These are phyloP conservation scores for Dujonia santamariae DNA, from an alignment of 1,139 yeast genomes.

Conservation along the genomic window DNA sequence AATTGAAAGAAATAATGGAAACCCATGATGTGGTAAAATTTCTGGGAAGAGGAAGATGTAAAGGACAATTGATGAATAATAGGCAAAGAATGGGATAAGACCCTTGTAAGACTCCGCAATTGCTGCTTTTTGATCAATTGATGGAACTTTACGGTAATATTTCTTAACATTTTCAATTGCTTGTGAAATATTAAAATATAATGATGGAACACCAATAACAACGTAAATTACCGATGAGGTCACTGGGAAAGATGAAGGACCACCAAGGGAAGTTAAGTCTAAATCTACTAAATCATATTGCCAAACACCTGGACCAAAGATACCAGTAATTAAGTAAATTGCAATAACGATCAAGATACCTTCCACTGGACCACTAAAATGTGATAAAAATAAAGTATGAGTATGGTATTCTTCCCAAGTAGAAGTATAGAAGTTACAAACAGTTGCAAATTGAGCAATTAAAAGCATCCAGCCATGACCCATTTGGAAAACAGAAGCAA, in stretches of 20 bases:
- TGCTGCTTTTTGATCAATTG: conserved; percentile 1
- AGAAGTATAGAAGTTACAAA: conserved; percentile 80
- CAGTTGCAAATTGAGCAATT: conserved; percentile 69
- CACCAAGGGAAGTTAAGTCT: conserved; percentile 32
- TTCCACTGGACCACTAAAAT: conserved; percentile 92
- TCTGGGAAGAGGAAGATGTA: conserved; percentile 50
- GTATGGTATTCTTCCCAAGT: conserved; percentile 98
- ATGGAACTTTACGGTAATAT: conserved; percentile 34
- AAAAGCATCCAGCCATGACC: conserved; percentile 67
- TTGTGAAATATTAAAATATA: conserved; percentile 67
- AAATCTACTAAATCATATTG: conserved; percentile 31
- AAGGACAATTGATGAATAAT: conserved; percentile 53
- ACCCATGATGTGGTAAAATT: conserved; percentile 42
- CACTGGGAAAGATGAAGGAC: conserved; percentile 20
- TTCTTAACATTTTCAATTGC: conserved; percentile 70
- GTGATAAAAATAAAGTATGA: conserved; percentile 73
- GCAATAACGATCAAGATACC: conserved; percentile 70
- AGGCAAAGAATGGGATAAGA: conserved; percentile 65
- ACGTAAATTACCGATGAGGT: conserved; percentile 43
- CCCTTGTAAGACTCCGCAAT: conserved; percentile 52
- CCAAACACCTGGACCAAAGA: conserved; percentile 73
- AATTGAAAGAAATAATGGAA: conserved; percentile 64
- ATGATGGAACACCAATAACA: conserved; percentile 50
- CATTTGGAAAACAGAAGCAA: conserved; percentile 68
- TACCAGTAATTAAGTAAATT: conserved; percentile 60